Conservation (phyloP, 164 flowering plant species). For the grape (Vitis vinifera) region DNA sequence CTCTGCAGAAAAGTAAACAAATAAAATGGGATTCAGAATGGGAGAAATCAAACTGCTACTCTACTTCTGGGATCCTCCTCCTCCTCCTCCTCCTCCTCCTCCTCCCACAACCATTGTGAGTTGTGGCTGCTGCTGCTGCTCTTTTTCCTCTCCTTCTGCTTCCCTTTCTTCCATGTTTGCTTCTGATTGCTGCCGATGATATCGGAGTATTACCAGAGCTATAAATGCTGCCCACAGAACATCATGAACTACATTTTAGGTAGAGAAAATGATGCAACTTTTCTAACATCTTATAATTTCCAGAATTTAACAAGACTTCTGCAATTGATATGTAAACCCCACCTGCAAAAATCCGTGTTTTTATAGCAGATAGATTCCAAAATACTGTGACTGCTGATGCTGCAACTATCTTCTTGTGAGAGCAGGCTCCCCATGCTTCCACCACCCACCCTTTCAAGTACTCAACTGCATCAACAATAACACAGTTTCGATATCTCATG, state of each 20-base stretch:
- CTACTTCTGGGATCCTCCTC: constrained; percentile 18
- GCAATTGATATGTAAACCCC: no score
- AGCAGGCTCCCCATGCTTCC: constrained; percentile 56
- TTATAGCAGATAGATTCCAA: constrained; percentile 55
- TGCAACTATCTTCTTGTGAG: constrained; percentile 59
- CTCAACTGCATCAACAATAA: constrained; percentile 44
- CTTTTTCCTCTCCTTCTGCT: constrained; percentile 23
- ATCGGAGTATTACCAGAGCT: constrained; percentile 57
- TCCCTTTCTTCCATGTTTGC: constrained; percentile 14
- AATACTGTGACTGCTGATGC: constrained; percentile 51
- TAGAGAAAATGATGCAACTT: no score
- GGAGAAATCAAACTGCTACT: not conserved
- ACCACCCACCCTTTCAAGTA: constrained; percentile 33
- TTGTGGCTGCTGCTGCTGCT: constrained; percentile 22
- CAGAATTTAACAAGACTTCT: no score
- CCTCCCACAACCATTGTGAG: constrained; percentile 40
- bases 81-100: constrained; percentile 31
- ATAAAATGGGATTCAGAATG: no score
- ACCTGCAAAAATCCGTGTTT: constrained; percentile 62
- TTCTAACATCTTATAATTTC: no score
- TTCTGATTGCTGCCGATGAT: constrained; percentile 40
- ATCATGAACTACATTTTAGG: not conserved
- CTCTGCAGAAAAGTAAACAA: no score
- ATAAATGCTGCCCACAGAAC: constrained; percentile 63
- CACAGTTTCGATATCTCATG: not conserved